Conservation (phyloP, 352 stramenopile genomes). For the Aphanomyces stellatus region DNA sequence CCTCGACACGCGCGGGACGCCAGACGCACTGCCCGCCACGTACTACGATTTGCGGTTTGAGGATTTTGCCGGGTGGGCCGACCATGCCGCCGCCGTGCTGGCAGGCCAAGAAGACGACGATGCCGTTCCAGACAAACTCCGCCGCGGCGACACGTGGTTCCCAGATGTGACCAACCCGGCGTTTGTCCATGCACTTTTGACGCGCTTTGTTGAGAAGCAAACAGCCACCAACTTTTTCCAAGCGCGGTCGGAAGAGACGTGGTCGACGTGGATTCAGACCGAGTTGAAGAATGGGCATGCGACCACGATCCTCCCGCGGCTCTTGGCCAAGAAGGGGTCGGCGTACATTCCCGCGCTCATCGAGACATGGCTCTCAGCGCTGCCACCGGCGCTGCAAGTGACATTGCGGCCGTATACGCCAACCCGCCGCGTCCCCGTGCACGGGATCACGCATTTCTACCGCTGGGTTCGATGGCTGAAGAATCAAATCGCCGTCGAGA, state of each 20-base stretch:
- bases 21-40: slow-evolving; percentile 48
- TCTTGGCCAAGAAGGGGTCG: slow-evolving; percentile 31
- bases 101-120: slow-evolving; percentile 35
- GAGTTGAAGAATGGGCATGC: slow-evolving; percentile 48
- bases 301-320: slow-evolving; percentile 30
- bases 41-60: slow-evolving; percentile 30
- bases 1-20: slow-evolving; percentile 68
- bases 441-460: slow-evolving; percentile 59
- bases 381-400: no score
- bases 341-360: slow-evolving; percentile 49
- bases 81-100: slow-evolving; percentile 47
- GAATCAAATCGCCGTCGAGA: slow-evolving; percentile 48
- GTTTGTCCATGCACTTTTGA: slow-evolving; percentile 59
- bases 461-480: slow-evolving; percentile 72
- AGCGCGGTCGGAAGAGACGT: slow-evolving; percentile 42
- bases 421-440: slow-evolving; percentile 44
- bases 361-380: slow-evolving; percentile 46
- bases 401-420: slow-evolving; percentile 56
- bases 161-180: slow-evolving; percentile 37
- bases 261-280: slow-evolving; percentile 43
- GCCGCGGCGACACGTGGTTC: slow-evolving; percentile 44
- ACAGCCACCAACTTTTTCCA: slow-evolving; percentile 49
- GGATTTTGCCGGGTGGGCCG: slow-evolving; percentile 54
- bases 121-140: slow-evolving; percentile 45
- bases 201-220: slow-evolving; percentile 47